Base-by-base conservation (phyloP, 2,329 filamentous ascomycete genomes). In the Ophiocordyceps robertsii region DNA sequence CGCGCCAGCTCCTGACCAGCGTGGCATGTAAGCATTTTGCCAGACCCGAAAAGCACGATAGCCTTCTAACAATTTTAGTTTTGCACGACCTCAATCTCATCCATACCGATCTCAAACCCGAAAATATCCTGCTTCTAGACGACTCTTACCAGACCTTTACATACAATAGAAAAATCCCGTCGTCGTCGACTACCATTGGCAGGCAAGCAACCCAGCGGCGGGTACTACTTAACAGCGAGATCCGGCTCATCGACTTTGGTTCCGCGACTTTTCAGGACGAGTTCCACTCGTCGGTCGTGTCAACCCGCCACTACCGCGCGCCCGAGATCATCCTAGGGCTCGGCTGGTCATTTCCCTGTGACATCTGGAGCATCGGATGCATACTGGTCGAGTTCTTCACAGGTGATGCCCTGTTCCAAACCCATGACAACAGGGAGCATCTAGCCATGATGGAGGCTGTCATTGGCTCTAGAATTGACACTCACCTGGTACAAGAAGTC, bases 81-180 rank as follows among this genome's bases (percentile, higher is more conserved):
- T 72, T 98, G 19, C 92, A 98, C 59, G 92, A 98, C 63, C 75
- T 98, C 16, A 95, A 96, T 60, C 75, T 98, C 50, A 95, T 98
- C 47, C 92, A 98, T 60, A 98, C 92, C 10, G 79, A 83, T 56
- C 61, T 83, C 39, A 83, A 83, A 56, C 79, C 79, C 0, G 79
- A 83, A 54, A 83, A 83, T 51, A 83, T 84, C 47, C 67, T 84
- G 27, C 67, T 84, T 11, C 79, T 76, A 48, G 70, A 81, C 47
- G 77, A 72, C 51, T 64, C 69, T 3, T 83, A 82, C 49, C 79
- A 83, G 55, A 81, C 77, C 2, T 83, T 83, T 52, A 82, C 78
- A 2, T 84, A 83, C 54, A 82, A 80, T 56, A 69, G 79, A 48
- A 74, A 75, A 53, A 82, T 83, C 44, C 80, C 80, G 4, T 82